phyloP scores from a whole-genome alignment of 345 rosid genomes.

The Euphorbia lathyris region DNA sequence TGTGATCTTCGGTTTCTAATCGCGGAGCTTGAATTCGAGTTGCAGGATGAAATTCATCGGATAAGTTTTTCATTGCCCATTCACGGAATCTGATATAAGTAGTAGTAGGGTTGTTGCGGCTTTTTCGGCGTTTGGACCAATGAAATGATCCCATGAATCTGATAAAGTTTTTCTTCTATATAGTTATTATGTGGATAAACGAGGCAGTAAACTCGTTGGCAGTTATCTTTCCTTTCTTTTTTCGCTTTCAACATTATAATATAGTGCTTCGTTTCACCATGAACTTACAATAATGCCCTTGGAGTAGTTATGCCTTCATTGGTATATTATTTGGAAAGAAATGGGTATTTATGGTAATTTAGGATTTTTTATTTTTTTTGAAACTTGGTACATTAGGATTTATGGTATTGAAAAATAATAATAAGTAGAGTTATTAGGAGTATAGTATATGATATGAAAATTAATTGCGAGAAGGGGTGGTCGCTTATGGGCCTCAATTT shows the following conservation, averaged over 20 bases:
- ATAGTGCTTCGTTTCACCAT: background rate
- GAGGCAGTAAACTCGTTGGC: background rate
- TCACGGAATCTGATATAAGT: conserved; percentile 28
- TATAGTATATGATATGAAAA: too few species aligned
- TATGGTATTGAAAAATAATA: conserved; percentile 10
- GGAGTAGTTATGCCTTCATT: background rate
- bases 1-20: background rate
- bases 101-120: conserved; percentile 21
- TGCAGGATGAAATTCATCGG: conserved; percentile 12
- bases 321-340: background rate
- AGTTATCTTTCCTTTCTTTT: conserved; percentile 11
- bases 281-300: conserved; percentile 15
- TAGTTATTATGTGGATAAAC: conserved; percentile 6
- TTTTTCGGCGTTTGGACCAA: conserved; percentile 37
- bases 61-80: conserved; percentile 58
- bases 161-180: background rate
- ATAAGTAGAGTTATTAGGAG: too few species aligned
- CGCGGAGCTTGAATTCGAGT: background rate
- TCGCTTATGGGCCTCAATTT: conserved; percentile 48
- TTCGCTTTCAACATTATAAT: too few species aligned
- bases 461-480: conserved; percentile 36
- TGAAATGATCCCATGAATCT: conserved; percentile 38
- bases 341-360: background rate
- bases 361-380: too few species aligned
- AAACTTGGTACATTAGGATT: too few species aligned